Evolutionary conservation across 1,284 basidiomycete genomes (phyloP).

Genomic region (Coniferiporia sulphurascens): DNA sequence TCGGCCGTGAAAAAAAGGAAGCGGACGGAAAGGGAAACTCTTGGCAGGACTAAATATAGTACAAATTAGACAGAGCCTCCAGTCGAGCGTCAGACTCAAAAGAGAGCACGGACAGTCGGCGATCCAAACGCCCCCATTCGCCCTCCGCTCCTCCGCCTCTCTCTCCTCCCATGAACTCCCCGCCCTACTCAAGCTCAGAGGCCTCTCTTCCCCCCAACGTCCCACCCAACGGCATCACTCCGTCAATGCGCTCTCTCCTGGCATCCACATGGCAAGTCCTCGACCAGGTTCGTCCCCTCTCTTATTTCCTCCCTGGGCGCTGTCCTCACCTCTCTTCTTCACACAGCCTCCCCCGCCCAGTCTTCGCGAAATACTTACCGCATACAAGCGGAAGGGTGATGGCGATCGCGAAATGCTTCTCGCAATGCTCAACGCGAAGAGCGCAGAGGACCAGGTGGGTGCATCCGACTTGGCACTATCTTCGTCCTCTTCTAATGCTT

Average conservation of each 20-base stretch:
- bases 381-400: constrained; percentile 78
- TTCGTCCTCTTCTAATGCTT: constrained; percentile 18
- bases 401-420: constrained; percentile 87
- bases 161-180: constrained; percentile 23
- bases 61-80: neutral
- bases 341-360: constrained; percentile 58
- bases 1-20: neutral
- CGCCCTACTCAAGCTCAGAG: constrained; percentile 26
- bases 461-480: neutral
- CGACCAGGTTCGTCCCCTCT: constrained; percentile 37
- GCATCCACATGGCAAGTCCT: constrained; percentile 42
- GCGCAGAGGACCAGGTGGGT: constrained; percentile 80
- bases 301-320: constrained; percentile 6
- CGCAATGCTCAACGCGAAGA: constrained; percentile 84
- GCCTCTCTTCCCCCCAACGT: constrained; percentile 18
- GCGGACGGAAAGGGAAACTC: neutral
- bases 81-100: neutral
- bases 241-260: constrained; percentile 32
- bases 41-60: neutral
- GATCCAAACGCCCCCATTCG: neutral
- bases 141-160: neutral
- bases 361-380: constrained; percentile 78
- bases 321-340: constrained; percentile 24
- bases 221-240: constrained; percentile 23
- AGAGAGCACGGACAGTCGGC: neutral